Base-by-base conservation (phyloP, 768 basidiomycete genomes). In the Agaricus bisporus region DNA sequence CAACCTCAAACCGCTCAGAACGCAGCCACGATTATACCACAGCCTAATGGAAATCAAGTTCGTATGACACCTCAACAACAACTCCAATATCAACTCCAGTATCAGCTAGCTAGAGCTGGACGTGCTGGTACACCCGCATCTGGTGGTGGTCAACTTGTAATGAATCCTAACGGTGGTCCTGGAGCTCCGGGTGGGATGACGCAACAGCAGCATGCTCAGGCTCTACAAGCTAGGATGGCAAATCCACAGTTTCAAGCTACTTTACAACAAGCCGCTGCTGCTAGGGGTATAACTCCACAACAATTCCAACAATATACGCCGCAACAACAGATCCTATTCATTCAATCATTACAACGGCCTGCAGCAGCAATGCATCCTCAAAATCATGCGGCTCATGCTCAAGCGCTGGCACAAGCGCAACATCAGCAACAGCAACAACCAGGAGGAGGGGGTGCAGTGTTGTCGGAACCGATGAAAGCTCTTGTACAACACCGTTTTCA, bases 41-140 rank as follows among this genome's bases (percentile, higher is more conserved):
- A 4, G 41, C 58, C 32, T 11, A 32, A 32, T 32, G 32, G 32
- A 7, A 11, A 7, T 32, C 7, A 7, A 32, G 17, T 39, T 36
- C 41, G 48, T 51, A 41, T 44, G 60, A 32, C 32, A 11, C 32
- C 54, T 15, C 63, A 55, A 52, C 60, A 42, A 11, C 62, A 20
- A 41, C 52, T 37, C 29, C 64, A 49, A 18, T 29, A n/a, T 12
- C 48, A 50, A 20, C 25, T 38, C 17, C 32, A 32, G 5, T 32
- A 32, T 32, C 32, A 32, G 32, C 26, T 36, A 20, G 42, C 49
- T 18, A 38, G 45, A 15, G 35, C 43, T n/a, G 25, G 37, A 38
- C 32, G 44, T 4, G 20, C 22, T 29, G 9, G 18, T 14, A 46
- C 51, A 12, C 51, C 44, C 28, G 43, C 42, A 3, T n/a, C 39